Conservation (phyloP, 2,329 filamentous ascomycete species). For the Pseudogymnoascus pannorum region DNA sequence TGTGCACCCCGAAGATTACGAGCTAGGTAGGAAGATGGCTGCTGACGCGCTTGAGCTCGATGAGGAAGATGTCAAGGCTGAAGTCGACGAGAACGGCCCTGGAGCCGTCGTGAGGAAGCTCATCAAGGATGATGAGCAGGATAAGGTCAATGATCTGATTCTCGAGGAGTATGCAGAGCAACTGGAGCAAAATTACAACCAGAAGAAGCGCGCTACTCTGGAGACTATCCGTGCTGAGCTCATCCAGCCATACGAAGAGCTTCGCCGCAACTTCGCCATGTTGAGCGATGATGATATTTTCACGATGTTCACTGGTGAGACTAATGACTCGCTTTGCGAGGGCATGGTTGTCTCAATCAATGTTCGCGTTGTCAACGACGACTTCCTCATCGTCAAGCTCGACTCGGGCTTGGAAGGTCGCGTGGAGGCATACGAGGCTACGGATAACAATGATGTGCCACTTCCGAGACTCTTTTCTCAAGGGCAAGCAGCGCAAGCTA, state of each 20-base stretch:
- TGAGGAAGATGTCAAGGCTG: conserved; percentile 94
- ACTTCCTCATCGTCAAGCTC: conserved; percentile 87
- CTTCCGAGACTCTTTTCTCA: conserved; percentile 67
- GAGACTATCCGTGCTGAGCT: conserved; percentile 94
- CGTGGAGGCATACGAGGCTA: conserved; percentile 75
- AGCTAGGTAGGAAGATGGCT: conserved; percentile 96
- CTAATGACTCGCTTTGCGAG: conserved; percentile 69
- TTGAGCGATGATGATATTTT: conserved; percentile 75
- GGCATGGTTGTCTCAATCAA: conserved; percentile 91
- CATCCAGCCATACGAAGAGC: conserved; percentile 87
- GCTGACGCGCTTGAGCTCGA: conserved; percentile 94
- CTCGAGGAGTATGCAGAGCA: conserved; percentile 96
- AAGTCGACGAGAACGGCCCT: conserved; percentile 81
- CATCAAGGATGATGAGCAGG: conserved; percentile 88
- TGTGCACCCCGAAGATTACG: conserved; percentile 97
- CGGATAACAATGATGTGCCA: conserved; percentile 58
- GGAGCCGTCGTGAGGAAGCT: conserved; percentile 90
- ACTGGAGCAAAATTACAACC: conserved; percentile 84
- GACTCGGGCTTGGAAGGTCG: conserved; percentile 92
- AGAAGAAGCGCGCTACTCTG: conserved; percentile 88
- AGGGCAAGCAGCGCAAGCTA: conserved; percentile 81
- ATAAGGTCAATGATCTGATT: conserved; percentile 92
- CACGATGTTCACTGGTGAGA: conserved; percentile 95
- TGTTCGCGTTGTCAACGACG: conserved; percentile 79
- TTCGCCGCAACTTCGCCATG: conserved; percentile 70